These are phyloP conservation scores for Globisporangium irregulare DNA, from an alignment of 352 stramenopile species.

Conservation along the genomic window DNA sequence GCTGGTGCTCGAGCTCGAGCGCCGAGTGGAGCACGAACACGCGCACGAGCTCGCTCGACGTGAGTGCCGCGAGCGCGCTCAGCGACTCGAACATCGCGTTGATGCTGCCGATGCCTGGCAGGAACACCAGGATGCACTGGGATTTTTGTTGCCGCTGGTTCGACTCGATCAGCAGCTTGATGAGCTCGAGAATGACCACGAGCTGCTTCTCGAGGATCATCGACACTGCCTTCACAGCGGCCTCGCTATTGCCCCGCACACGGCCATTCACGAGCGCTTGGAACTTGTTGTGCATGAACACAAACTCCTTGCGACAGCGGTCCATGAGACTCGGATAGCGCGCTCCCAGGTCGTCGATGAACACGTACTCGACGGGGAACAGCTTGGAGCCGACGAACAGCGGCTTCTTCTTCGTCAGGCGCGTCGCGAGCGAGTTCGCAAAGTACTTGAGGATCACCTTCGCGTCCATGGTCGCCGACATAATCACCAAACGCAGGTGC, in stretches of 20 bases:
- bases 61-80: slow-evolving; percentile 25
- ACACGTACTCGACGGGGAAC: slow-evolving; percentile 65
- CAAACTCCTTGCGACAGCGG: slow-evolving; percentile 39
- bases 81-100: slow-evolving; percentile 81
- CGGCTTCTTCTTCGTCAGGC: slow-evolving; percentile 51
- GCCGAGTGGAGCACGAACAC: slow-evolving; percentile 69
- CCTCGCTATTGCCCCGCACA: slow-evolving; percentile 40
- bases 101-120: slow-evolving; percentile 94
- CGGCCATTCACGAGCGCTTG: slow-evolving; percentile 23
- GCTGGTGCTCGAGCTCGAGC: slow-evolving; percentile 74
- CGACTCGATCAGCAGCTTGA: slow-evolving; percentile 50
- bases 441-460: slow-evolving; percentile 91
- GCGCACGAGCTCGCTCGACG: slow-evolving; percentile 27
- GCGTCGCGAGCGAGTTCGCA: slow-evolving; percentile 45
- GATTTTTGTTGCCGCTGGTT: slow-evolving; percentile 30
- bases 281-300: slow-evolving; percentile 41
- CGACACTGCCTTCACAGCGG: slow-evolving; percentile 45
- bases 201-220: slow-evolving; percentile 69
- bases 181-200: slow-evolving; percentile 50
- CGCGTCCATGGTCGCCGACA: slow-evolving; percentile 95
- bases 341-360: slow-evolving; percentile 43
- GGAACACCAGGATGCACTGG: slow-evolving; percentile 94
- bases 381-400: slow-evolving; percentile 84
- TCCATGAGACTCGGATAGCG: slow-evolving; percentile 42
- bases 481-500: slow-evolving; percentile 91